Base-by-base conservation (phyloP, 768 basidiomycete species). In the Melanogaster broomeanus region DNA sequence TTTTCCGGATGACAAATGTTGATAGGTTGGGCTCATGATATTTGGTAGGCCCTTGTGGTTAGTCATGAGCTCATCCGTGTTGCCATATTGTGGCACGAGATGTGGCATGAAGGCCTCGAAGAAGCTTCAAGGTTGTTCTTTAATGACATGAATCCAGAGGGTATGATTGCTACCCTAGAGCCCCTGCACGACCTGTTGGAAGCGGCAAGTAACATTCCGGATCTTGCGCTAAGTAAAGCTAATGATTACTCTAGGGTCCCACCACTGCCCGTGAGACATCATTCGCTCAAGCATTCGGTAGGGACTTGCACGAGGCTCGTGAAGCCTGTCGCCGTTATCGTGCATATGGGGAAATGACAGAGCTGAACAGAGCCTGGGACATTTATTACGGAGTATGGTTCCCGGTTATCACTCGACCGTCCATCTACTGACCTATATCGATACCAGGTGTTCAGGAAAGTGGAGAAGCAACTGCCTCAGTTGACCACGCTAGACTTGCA, bases 101-200 rank as follows among this genome's bases (percentile, higher is more conserved):
- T 94, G 57, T 99, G 97, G 97, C 94, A 98, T 61, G 97, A 99
- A 72, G 94, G 93, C 16, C 76, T 99, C 19, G 97, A 99, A 72
- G 97, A 99, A 69, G 97, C 97, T 6, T 97, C 95, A 7, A 82
- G 97, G 37, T 73, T 93, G 41, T 99, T 94, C 74, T 99, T 95
- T 77, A 94, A 92, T 10, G 97, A 98, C 60, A 90, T 93, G 62
- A 97, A 99, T 67, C 88, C 96, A 2, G 90, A 93, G 52, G 97
- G 90, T 6, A 99, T 99, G 97, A 97, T 98, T 61, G 87, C 85
- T 21, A 88, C 84, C 12, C 71, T 99, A 42, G 93, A 94, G 60
- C 96, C 95, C 3, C 73, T 98, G 51, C 97, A 99, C 59, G 90
- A 95, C 43, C 80, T 93, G 77, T 76, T 99, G 18, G 94, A 97